Base-by-base conservation (phyloP, 192 early-diverging fungal genomes). In the Coemansia sp. region DNA sequence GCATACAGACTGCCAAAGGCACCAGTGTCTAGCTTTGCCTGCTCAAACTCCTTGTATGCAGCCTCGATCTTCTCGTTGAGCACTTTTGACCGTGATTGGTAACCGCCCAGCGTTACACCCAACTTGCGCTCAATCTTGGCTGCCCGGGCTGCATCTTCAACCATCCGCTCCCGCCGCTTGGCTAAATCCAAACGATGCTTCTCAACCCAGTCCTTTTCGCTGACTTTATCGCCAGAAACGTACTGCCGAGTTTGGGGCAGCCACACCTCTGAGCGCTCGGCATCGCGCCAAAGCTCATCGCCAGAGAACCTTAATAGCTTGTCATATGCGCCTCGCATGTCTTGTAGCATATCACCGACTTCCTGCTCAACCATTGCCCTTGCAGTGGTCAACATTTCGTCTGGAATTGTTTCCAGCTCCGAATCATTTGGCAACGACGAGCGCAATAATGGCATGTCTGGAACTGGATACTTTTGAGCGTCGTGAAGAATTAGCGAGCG, bases 61-160 rank as follows among this genome's bases (percentile, higher is more conserved):
- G 78, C 71, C 1, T 61, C 37, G 11, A 92, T 77, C 47, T 93
- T 86, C 16, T 86, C 84, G n/a, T 69, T 45, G 20, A 96, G 65
- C 55, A 83, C 65, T 52, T 81, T 82, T 12, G 88, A 81, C 29
- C 93, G 86, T 5, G 83, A 68, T 79, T 91, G 85, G 73, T 95
- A 94, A 26, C 95, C 95, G 52, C 94, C 95, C 45, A 96, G 72
- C 7, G 82, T 82, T 14, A 96, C 82, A 12, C 73, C 83, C 20
- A 95, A 68, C 59, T 90, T 90, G 66, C 92, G 92, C 70, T 98
- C 96, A 14, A 92, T 57, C 73, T 96, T 96, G n/a, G 81, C 72
- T 12, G 93, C 94, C 38, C 83, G 84, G 4, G 78, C 65, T 0
- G 94, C 90, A 43, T 94, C 88, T 37, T 83, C 74, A 16, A 85